Percentiles rank a stretch among this genome's conserved stretches.
These are phyloP conservation scores for Fusarium pseudocircinatum DNA, from an alignment of 2,329 filamentous ascomycete genomes.

Conservation along the genomic window DNA sequence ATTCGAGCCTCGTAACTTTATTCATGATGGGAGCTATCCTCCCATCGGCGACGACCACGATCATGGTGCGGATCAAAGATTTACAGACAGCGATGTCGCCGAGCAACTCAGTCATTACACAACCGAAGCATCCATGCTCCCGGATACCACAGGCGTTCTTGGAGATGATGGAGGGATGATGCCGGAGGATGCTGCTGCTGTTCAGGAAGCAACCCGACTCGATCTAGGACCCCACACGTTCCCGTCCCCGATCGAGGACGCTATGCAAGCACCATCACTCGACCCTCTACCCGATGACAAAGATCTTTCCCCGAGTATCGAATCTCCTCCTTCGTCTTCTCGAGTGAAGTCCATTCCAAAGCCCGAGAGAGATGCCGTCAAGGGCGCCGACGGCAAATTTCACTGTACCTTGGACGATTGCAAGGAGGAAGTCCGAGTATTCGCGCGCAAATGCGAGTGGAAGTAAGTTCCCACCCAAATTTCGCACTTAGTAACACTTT, in stretches of 20 bases:
- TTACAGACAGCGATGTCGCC: slow-evolving; percentile 55
- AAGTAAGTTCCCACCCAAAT: slow-evolving; percentile 72
- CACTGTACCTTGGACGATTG: slow-evolving; percentile 79
- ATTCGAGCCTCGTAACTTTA: slow-evolving; percentile 60
- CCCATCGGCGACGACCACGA: slow-evolving; percentile 58
- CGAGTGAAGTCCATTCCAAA: slow-evolving; percentile 66
- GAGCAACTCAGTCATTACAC: slow-evolving; percentile 57
- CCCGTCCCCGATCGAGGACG: slow-evolving; percentile 48
- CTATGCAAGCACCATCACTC: slow-evolving; percentile 45
- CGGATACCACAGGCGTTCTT: slow-evolving; percentile 51
- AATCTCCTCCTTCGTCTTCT: slow-evolving; percentile 47
- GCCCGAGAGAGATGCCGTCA: slow-evolving; percentile 65
- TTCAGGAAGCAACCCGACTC: slow-evolving; percentile 52
- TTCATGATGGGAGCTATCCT: slow-evolving; percentile 60
- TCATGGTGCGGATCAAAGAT: slow-evolving; percentile 53
- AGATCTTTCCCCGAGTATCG: slow-evolving; percentile 46
- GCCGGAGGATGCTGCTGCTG: slow-evolving; percentile 51
- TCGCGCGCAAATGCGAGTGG: slow-evolving; percentile 90
- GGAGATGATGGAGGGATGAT: slow-evolving; percentile 49
- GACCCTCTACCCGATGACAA: slow-evolving; percentile 49
- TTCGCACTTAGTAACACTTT: background rate
- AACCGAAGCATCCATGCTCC: slow-evolving; percentile 50
- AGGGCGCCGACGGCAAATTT: slow-evolving; percentile 79
- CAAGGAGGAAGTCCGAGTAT: slow-evolving; percentile 69
- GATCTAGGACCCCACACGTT: slow-evolving; percentile 50